phyloP scores from a whole-genome alignment of 495 filamentous ascomycete genomes.

The Wilcoxina mikolae region DNA sequence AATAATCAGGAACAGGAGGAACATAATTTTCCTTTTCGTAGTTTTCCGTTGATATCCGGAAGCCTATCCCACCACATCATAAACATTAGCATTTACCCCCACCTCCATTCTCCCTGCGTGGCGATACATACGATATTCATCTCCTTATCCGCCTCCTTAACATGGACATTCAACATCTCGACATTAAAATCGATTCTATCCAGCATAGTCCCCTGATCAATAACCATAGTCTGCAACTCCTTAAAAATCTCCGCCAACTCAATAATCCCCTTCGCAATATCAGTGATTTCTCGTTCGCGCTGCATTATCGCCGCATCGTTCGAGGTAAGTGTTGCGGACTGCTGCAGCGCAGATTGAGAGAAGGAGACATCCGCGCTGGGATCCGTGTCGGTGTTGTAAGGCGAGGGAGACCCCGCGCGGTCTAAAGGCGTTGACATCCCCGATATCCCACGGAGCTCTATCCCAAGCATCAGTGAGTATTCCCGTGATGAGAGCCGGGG shows the following conservation, averaged over 20 bases:
- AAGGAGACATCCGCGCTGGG: constrained; percentile 62
- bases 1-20: constrained; percentile 70
- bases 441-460: constrained; percentile 73
- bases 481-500: background rate
- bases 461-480: constrained; percentile 14
- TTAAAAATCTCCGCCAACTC: constrained; percentile 93
- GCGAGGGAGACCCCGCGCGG: constrained; percentile 34
- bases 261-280: constrained; percentile 95
- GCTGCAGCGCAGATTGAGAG: constrained; percentile 77
- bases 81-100: background rate
- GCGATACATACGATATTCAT: constrained; percentile 51
- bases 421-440: constrained; percentile 48
- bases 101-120: too few species aligned
- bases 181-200: constrained; percentile 98
- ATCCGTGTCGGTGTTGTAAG: constrained; percentile 18
- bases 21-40: constrained; percentile 78
- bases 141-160: constrained; percentile 85
- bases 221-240: constrained; percentile 89
- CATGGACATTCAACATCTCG: constrained; percentile 74
- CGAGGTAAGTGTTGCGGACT: constrained; percentile 46
- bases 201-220: constrained; percentile 94
- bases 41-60: constrained; percentile 77
- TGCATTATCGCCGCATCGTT: constrained; percentile 80
- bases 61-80: constrained; percentile 34
- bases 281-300: constrained; percentile 91